Percentiles rank a stretch among this genome's conserved stretches.
phyloP scores from a whole-genome alignment of 108 stramenopile species.

The Skeletonema menzelii region DNA sequence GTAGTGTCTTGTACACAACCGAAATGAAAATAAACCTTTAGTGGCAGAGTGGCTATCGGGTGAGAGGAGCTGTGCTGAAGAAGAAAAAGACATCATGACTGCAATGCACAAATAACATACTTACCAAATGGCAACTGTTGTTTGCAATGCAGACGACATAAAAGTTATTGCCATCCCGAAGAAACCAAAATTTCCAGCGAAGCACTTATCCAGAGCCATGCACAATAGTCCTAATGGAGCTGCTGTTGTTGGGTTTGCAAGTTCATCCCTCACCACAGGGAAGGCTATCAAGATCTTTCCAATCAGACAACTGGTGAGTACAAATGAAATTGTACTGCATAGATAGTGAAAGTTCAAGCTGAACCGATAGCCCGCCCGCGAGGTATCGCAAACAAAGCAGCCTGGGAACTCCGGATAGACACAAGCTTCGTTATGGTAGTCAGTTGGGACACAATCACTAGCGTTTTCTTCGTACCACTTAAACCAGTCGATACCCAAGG shows the following conservation, averaged over 20 bases:
- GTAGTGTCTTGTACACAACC: slow-evolving; percentile 45
- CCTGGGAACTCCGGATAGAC: slow-evolving; percentile 81
- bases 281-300: slow-evolving; percentile 39
- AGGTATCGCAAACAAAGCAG: slow-evolving; percentile 81
- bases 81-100: neutral
- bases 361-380: slow-evolving; percentile 17
- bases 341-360: slow-evolving; percentile 35
- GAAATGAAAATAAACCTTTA: slow-evolving; percentile 77
- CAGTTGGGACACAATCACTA: slow-evolving; percentile 67
- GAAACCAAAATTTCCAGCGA: slow-evolving; percentile 40
- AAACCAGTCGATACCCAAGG: slow-evolving; percentile 84
- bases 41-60: neutral
- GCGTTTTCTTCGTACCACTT: slow-evolving; percentile 74
- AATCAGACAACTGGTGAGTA: slow-evolving; percentile 21
- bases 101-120: neutral
- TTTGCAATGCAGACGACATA: slow-evolving; percentile 22
- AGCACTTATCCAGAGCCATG: slow-evolving; percentile 41
- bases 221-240: slow-evolving; percentile 43
- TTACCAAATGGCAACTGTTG: slow-evolving; percentile 30
- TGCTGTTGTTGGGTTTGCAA: slow-evolving; percentile 44
- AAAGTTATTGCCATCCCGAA: slow-evolving; percentile 23
- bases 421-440: slow-evolving; percentile 74
- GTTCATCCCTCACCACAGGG: slow-evolving; percentile 46
- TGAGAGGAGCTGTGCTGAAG: neutral
- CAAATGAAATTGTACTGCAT: slow-evolving; percentile 34